phyloP scores from a whole-genome alignment of 1,139 yeast genomes.

The Suhomyces guaymorum region DNA sequence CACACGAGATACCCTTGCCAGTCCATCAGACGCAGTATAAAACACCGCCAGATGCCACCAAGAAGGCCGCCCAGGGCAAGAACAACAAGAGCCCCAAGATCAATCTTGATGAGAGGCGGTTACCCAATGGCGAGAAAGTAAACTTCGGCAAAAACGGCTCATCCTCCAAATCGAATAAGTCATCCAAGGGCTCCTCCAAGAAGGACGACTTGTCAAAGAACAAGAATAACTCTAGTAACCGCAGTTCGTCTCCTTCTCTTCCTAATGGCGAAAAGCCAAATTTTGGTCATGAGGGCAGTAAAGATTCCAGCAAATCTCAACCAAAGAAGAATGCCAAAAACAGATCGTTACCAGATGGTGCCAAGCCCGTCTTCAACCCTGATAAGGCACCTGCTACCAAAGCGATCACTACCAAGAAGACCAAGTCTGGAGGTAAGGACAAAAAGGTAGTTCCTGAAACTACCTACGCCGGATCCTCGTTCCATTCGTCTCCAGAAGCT shows the following conservation, averaged over 20 bases:
- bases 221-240: no score
- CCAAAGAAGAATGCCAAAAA: no score
- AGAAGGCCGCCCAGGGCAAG: slow-evolving; percentile 11
- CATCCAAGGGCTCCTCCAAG: slow-evolving; percentile 11
- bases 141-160: slow-evolving; percentile 44
- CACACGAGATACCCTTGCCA: slow-evolving; percentile 39
- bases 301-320: slow-evolving; percentile 15
- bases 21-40: slow-evolving; percentile 20
- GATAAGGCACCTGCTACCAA: slow-evolving; percentile 10
- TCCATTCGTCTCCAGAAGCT: slow-evolving; percentile 60
- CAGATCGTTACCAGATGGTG: slow-evolving; percentile 37
- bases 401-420: slow-evolving; percentile 13
- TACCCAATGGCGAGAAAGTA: slow-evolving; percentile 47
- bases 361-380: slow-evolving; percentile 33
- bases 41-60: slow-evolving; percentile 7
- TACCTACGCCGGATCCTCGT: slow-evolving; percentile 59
- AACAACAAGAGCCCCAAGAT: slow-evolving; percentile 11
- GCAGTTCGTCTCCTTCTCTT: slow-evolving; percentile 19
- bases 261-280: slow-evolving; percentile 40
- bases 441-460: slow-evolving; percentile 27
- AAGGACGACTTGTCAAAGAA: slow-evolving; percentile 19
- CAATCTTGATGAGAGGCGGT: slow-evolving; percentile 25
- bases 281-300: slow-evolving; percentile 21
- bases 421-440: slow-evolving; percentile 14
- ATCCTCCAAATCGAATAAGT: slow-evolving; percentile 9